Evolutionary conservation across 2,329 filamentous ascomycete genomes (phyloP).

Genomic region (Penicillium nordicum): DNA sequence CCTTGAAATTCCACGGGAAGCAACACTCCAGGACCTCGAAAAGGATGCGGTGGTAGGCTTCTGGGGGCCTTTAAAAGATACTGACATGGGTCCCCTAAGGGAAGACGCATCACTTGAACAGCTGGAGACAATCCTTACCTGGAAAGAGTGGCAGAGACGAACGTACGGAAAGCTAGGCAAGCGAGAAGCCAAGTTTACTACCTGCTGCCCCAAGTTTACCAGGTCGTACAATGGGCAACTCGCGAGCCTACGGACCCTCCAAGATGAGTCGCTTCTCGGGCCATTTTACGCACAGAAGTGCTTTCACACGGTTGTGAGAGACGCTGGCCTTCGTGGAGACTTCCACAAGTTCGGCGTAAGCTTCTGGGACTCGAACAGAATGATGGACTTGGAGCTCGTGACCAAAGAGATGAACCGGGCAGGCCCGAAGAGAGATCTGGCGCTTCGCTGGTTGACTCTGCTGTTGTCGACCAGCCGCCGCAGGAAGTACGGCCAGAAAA

Average conservation of each 20-base stretch:
- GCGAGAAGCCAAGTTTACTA: neutral
- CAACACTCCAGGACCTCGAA: neutral
- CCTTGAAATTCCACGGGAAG: too few relatives aligned
- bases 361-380: neutral
- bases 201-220: neutral
- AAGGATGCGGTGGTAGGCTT: neutral
- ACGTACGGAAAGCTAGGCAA: accelerated
- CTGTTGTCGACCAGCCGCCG: neutral
- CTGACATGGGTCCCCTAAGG: too few relatives aligned
- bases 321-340: neutral
- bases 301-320: neutral
- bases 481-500: too few relatives aligned
- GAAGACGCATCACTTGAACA: neutral
- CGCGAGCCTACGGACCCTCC: accelerated
- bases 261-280: accelerated
- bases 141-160: accelerated
- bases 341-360: neutral
- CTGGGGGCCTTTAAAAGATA: neutral
- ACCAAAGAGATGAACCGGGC: neutral
- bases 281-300: neutral
- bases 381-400: accelerated
- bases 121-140: neutral
- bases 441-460: neutral
- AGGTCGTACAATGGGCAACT: accelerated
- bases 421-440: neutral